A percentile compares a stretch with the other conserved stretches of the same genome.
phyloP scores from a whole-genome alignment of 2,329 filamentous ascomycete genomes.

The Tricladium varicosporioides region DNA sequence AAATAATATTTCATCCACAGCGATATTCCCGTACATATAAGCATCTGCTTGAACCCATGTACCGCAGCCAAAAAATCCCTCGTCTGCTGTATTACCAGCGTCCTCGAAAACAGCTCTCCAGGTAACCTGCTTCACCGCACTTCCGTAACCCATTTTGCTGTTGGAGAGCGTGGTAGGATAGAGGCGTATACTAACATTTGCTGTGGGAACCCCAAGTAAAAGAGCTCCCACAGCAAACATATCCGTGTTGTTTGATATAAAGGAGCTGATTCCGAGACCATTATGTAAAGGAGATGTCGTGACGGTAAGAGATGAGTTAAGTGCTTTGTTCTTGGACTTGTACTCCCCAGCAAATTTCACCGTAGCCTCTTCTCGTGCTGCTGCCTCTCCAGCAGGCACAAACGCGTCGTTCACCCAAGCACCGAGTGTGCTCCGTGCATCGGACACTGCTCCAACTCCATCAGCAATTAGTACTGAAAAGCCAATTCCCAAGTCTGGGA shows the following conservation, averaged over 20 bases:
- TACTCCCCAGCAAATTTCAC: conserved; percentile 11
- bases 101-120: conserved; percentile 2
- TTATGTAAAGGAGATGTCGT: neutral
- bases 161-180: conserved; percentile 3
- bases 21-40: conserved; percentile 31
- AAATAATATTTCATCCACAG: conserved; percentile 16
- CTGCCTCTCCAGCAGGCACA: conserved; percentile 9
- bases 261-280: conserved; percentile 8
- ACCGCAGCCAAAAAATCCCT: neutral
- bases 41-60: conserved; percentile 1
- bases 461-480: conserved; percentile 6
- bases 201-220: neutral
- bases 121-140: neutral
- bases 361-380: conserved; percentile 6
- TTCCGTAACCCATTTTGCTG: neutral
- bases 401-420: conserved; percentile 2
- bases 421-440: neutral
- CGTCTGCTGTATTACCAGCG: neutral
- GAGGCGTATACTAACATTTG: neutral
- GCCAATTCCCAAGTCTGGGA: conserved; percentile 15
- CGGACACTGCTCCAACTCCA: neutral
- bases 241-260: conserved; percentile 12
- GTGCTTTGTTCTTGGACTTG: neutral
- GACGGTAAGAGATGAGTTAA: conserved; percentile 15
- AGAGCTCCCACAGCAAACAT: neutral